Percentiles rank a stretch among this genome's conserved stretches.
Conservation (phyloP, 2,329 filamentous ascomycete species). For the Penicillium sp. region DNA sequence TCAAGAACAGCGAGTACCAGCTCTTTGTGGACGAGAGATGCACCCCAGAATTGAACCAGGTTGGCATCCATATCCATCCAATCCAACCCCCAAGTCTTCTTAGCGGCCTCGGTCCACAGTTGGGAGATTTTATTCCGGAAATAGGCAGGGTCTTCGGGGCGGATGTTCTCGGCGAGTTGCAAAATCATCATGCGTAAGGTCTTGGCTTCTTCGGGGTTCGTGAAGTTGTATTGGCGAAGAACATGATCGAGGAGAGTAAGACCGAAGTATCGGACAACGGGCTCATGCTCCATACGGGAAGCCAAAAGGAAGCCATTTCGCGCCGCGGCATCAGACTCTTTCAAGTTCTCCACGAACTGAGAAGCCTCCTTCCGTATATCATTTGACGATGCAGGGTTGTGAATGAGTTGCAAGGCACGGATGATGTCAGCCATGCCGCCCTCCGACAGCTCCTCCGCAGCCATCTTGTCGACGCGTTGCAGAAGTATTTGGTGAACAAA, state of each 20-base stretch:
- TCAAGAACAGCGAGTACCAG: conserved; percentile 87
- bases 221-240: conserved; percentile 79
- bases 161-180: conserved; percentile 70
- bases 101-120: conserved; percentile 92
- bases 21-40: conserved; percentile 68
- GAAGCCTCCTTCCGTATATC: conserved; percentile 79
- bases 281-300: conserved; percentile 69
- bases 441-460: conserved; percentile 38
- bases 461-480: conserved; percentile 28
- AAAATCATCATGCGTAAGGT: conserved; percentile 75
- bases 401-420: conserved; percentile 82
- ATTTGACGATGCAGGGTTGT: conserved; percentile 78
- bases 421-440: conserved; percentile 59
- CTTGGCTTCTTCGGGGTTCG: conserved; percentile 64
- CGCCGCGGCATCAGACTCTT: conserved; percentile 74
- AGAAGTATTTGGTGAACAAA: neutral
- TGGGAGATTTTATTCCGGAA: conserved; percentile 91
- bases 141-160: conserved; percentile 73
- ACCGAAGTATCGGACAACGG: conserved; percentile 88
- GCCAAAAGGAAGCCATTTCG: conserved; percentile 83
- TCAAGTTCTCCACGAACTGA: conserved; percentile 80
- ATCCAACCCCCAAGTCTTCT: conserved; percentile 85
- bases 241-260: conserved; percentile 88
- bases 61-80: conserved; percentile 94
- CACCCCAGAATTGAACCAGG: conserved; percentile 76